These are phyloP conservation scores for Aphanomyces astaci DNA, from an alignment of 352 stramenopile species.

Conservation along the genomic window DNA sequence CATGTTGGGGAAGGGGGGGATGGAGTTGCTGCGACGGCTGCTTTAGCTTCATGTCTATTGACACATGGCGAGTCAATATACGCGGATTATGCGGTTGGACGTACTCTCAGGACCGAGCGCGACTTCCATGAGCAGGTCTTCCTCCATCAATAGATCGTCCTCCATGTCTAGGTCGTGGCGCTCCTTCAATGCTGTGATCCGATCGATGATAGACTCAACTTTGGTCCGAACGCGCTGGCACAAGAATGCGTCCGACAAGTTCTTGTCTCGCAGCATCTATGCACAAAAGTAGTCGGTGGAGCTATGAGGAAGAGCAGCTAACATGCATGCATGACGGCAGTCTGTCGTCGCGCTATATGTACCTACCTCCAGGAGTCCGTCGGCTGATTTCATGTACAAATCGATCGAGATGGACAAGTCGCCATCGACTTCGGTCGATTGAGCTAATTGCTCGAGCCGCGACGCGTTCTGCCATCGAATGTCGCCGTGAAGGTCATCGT, in stretches of 20 bases:
- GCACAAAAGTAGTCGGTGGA: no score
- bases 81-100: no score
- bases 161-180: neutral
- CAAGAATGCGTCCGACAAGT: neutral
- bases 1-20: no score
- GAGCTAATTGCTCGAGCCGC: neutral
- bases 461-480: neutral
- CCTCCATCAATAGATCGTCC: slow-evolving; percentile 2
- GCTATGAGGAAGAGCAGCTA: no score
- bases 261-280: slow-evolving; percentile 3
- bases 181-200: slow-evolving; percentile 1
- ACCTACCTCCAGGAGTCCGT: slow-evolving; percentile 4
- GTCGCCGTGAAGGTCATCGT: neutral
- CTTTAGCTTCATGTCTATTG: no score
- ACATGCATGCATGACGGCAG: no score
- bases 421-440: neutral
- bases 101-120: no score
- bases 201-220: slow-evolving; percentile 6
- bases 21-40: no score
- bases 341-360: no score
- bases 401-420: neutral
- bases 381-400: neutral
- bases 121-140: neutral
- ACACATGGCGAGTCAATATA: no score
- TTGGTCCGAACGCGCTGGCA: neutral